Evolutionary conservation across 2,329 filamentous ascomycete species (phyloP).

Genomic region (Alternaria sp.): DNA sequence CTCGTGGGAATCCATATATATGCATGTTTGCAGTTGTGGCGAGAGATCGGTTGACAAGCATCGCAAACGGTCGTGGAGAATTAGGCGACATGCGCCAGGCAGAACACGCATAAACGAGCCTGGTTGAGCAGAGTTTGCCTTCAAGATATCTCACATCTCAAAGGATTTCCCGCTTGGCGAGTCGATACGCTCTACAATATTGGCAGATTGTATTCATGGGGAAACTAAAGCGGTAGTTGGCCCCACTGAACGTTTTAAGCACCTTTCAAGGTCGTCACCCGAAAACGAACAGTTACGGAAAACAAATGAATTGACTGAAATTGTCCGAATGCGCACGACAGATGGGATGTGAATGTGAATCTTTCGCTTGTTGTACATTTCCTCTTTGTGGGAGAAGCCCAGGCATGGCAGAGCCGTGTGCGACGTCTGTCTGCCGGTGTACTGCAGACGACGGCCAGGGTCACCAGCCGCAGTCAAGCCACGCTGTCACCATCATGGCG

Average conservation of each 20-base stretch:
- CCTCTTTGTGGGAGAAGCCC: constrained; percentile 8
- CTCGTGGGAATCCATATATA: background rate
- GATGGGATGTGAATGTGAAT: background rate
- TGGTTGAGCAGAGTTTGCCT: constrained; percentile 6
- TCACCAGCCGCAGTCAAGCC: constrained; percentile 40
- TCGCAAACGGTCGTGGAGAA: background rate
- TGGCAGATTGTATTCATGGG: constrained; percentile 2
- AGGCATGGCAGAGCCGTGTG: constrained; percentile 26
- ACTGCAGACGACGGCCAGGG: constrained; percentile 26
- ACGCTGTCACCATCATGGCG: constrained; percentile 31
- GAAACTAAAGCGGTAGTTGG: constrained; percentile 12
- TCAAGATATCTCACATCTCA: background rate
- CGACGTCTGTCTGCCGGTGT: constrained; percentile 15
- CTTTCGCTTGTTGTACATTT: background rate
- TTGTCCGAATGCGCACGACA: background rate
- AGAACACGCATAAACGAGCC: background rate
- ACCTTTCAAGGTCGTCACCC: background rate
- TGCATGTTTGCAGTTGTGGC: background rate
- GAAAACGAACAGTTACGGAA: background rate
- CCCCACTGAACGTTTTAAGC: constrained; percentile 4
- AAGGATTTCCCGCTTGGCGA: constrained; percentile 3
- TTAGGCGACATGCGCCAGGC: background rate
- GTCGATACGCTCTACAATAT: constrained; percentile 4
- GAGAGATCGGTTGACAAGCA: background rate
- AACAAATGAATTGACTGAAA: background rate